phyloP scores from a whole-genome alignment of 1,284 basidiomycete genomes.

The Leccinum ponderosum region DNA sequence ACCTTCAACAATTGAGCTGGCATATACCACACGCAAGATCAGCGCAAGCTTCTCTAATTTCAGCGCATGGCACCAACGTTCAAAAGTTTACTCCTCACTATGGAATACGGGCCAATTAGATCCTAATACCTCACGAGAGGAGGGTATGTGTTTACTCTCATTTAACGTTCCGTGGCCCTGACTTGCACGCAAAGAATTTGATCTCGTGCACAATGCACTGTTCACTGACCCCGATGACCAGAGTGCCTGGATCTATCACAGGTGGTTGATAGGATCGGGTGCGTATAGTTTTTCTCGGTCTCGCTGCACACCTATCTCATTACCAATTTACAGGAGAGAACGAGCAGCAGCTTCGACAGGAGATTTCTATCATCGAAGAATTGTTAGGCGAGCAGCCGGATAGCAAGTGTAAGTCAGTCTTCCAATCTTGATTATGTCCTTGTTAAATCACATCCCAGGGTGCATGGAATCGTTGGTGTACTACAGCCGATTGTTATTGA shows the following conservation, averaged over 20 bases:
- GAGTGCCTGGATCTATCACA: conserved; percentile 97
- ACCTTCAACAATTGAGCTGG: conserved; percentile 61
- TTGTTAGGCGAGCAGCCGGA: conserved; percentile 89
- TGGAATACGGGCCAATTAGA: conserved; percentile 64
- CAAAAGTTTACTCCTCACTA: conserved; percentile 73
- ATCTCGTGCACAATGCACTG: conserved; percentile 90
- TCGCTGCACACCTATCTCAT: neutral
- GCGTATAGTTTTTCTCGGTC: conserved; percentile 17
- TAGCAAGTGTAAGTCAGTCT: conserved; percentile 76
- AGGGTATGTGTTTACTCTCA: conserved; percentile 47
- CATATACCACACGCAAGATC: conserved; percentile 89
- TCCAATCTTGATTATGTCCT: neutral
- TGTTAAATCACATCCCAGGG: conserved; percentile 52
- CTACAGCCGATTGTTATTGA: conserved; percentile 66
- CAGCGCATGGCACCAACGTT: conserved; percentile 98
- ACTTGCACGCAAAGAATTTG: conserved; percentile 66
- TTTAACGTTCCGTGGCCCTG: neutral
- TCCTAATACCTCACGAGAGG: conserved; percentile 54
- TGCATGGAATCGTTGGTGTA: conserved; percentile 90
- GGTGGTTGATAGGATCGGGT: conserved; percentile 89
- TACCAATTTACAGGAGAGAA: conserved; percentile 48
- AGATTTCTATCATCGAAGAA: conserved; percentile 82
- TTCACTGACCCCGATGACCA: conserved; percentile 98
- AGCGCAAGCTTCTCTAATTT: conserved; percentile 96
- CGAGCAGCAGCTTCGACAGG: conserved; percentile 62